Conservation (phyloP, 495 filamentous ascomycete species). For the Cudoniella acicularis region DNA sequence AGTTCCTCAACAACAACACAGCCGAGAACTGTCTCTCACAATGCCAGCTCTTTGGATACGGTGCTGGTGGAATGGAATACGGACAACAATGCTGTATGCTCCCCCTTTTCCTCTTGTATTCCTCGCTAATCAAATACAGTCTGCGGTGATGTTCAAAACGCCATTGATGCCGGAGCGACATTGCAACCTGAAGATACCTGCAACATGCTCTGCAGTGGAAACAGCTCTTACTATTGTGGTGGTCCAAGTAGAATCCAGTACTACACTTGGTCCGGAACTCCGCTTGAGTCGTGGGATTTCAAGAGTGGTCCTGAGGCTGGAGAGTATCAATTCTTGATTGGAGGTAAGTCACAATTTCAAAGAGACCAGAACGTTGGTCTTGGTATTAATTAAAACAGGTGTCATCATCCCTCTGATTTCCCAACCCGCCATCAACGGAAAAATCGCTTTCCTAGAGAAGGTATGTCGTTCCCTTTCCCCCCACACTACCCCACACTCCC, state of each 20-base stretch:
- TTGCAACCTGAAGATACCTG: slow-evolving; percentile 47
- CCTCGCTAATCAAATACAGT: background rate
- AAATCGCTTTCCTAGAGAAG: slow-evolving; percentile 64
- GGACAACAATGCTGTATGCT: slow-evolving; percentile 32
- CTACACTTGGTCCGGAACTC: slow-evolving; percentile 31
- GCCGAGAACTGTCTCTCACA: slow-evolving; percentile 33
- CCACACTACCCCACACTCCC: background rate
- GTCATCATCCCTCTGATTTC: slow-evolving; percentile 53
- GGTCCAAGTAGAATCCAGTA: slow-evolving; percentile 48
- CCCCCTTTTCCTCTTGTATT: background rate
- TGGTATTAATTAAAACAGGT: slow-evolving; percentile 19
- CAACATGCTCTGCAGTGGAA: slow-evolving; percentile 52
- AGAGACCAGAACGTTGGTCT: background rate
- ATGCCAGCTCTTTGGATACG: slow-evolving; percentile 35
- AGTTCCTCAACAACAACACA: slow-evolving; percentile 31
- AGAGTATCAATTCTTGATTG: slow-evolving; percentile 47
- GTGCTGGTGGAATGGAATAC: slow-evolving; percentile 39
- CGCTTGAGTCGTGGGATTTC: slow-evolving; percentile 30
- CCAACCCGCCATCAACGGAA: slow-evolving; percentile 54
- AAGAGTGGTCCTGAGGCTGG: slow-evolving; percentile 50
- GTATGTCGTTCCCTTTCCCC: slow-evolving; percentile 10
- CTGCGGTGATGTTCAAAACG: slow-evolving; percentile 4
- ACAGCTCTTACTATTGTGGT: slow-evolving; percentile 51
- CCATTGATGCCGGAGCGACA: slow-evolving; percentile 6
- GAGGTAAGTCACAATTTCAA: slow-evolving; percentile 29